A percentile compares a stretch with the other conserved stretches of the same genome.
Evolutionary conservation across 176 grass and related monocot genomes (phyloP).

Genomic region (Bothriochloa decipiens): DNA sequence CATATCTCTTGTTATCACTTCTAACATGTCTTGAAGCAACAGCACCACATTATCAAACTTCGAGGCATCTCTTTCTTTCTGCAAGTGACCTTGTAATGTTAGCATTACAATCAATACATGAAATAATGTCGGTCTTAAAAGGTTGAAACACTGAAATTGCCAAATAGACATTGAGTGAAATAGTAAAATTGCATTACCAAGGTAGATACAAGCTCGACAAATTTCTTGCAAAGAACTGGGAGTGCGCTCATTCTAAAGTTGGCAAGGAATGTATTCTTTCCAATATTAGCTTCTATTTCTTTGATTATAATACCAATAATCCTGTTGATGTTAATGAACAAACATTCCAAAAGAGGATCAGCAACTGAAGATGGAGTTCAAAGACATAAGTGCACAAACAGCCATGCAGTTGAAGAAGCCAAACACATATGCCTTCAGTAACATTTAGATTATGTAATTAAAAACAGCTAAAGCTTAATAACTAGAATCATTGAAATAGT

Average conservation of each 20-base stretch:
- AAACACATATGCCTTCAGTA: conserved; percentile 30
- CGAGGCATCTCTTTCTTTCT: conserved; percentile 90
- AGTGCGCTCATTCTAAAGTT: conserved; percentile 94
- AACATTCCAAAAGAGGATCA: conserved; percentile 40
- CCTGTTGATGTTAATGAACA: conserved; percentile 57
- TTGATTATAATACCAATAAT: conserved; percentile 94
- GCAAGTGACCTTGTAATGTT: conserved; percentile 43
- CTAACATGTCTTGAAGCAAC: conserved; percentile 96
- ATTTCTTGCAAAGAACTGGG: conserved; percentile 84
- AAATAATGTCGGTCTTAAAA: background rate
- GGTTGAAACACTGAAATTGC: conserved; percentile 20
- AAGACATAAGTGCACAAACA: conserved; percentile 2
- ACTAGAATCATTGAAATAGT: conserved; percentile 36
- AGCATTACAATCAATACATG: conserved; percentile 28
- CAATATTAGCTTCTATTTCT: conserved; percentile 91
- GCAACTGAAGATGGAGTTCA: conserved; percentile 15
- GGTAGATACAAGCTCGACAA: conserved; percentile 84
- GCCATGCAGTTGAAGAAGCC: conserved; percentile 11
- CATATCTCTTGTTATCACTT: conserved; percentile 96
- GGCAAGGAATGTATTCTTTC: conserved; percentile 84
- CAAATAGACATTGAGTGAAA: conserved; percentile 34
- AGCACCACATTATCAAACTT: conserved; percentile 77
- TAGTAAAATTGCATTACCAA: conserved; percentile 67
- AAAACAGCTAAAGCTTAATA: conserved; percentile 20
- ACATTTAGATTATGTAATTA: conserved; percentile 10